Conservation (phyloP, 1,139 yeast genomes). For the Yamadazyma sp. region DNA sequence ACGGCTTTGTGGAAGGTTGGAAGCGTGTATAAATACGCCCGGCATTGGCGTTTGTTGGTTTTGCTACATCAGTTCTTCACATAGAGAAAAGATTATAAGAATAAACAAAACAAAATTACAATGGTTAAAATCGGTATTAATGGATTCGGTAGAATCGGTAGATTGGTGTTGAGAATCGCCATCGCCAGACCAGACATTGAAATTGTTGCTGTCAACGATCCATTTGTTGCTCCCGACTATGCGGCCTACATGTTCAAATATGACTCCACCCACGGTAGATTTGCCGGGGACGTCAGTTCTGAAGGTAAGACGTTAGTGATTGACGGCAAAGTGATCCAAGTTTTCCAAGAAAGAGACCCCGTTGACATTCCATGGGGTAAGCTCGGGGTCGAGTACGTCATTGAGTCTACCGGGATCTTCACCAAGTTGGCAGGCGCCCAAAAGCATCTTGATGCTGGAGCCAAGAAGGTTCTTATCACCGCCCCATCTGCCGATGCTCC, state of each 20-base stretch:
- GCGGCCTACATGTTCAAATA: conserved; percentile 81
- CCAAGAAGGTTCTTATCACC: conserved; percentile 78
- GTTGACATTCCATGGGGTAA: conserved; percentile 72
- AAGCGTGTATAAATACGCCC: neutral
- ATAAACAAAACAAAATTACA: conserved; percentile 2
- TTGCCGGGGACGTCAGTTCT: conserved; percentile 55
- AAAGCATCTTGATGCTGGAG: conserved; percentile 73
- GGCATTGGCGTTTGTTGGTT: neutral
- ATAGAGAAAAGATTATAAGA: neutral
- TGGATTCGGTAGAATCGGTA: conserved; percentile 82
- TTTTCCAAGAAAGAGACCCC: conserved; percentile 72
- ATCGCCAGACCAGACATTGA: conserved; percentile 59
- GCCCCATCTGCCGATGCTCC: conserved; percentile 82
- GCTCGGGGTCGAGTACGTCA: conserved; percentile 64
- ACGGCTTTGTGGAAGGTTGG: neutral
- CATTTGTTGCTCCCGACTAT: conserved; percentile 70
- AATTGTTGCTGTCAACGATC: conserved; percentile 74
- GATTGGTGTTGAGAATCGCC: conserved; percentile 73
- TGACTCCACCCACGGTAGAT: conserved; percentile 76
- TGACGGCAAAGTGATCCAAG: conserved; percentile 59
- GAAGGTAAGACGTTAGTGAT: conserved; percentile 52
- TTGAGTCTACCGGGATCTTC: conserved; percentile 82
- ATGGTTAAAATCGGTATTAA: conserved; percentile 55
- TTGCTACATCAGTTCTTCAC: neutral
- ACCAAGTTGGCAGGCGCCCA: conserved; percentile 67